A percentile compares a stretch with the other conserved stretches of the same genome.
phyloP scores from a whole-genome alignment of 768 basidiomycete genomes.

The Daedaleopsis sinensis region DNA sequence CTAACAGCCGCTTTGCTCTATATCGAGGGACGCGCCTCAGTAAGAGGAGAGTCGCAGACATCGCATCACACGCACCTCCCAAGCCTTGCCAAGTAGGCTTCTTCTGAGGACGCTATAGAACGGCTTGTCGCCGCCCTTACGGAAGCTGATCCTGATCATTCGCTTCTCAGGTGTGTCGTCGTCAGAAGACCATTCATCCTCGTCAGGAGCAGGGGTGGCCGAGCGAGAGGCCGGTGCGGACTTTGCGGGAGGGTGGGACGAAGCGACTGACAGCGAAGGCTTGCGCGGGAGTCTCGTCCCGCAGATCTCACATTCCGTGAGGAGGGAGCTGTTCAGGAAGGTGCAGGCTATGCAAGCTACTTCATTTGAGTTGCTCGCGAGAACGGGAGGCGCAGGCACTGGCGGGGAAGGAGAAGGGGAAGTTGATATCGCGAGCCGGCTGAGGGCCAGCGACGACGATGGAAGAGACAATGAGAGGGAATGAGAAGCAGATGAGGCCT shows the following conservation, averaged over 20 bases:
- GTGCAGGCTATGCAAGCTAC: conserved; percentile 87
- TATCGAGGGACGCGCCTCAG: conserved; percentile 9
- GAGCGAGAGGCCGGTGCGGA: conserved; percentile 73
- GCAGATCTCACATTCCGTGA: conserved; percentile 85
- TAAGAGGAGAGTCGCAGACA: not conserved
- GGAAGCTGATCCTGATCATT: conserved; percentile 84
- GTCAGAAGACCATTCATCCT: conserved; percentile 27
- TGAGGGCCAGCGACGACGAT: conserved; percentile 36
- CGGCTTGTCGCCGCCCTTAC: conserved; percentile 85
- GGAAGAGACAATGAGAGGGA: conserved; percentile 45
- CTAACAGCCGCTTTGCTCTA: conserved; percentile 35
- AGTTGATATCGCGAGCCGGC: conserved; percentile 26
- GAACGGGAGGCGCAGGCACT: not conserved
- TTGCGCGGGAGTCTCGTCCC: conserved; percentile 59
- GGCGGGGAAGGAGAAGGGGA: conserved; percentile 35
- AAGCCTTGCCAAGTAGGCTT: conserved; percentile 68
- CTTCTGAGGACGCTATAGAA: conserved; percentile 81
- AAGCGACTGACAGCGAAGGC: conserved; percentile 23
- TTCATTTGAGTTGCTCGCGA: conserved; percentile 25
- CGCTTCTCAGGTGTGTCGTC: conserved; percentile 41
- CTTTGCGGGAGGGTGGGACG: conserved; percentile 38
- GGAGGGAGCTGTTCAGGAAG: conserved; percentile 83
- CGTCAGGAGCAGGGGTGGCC: conserved; percentile 44
- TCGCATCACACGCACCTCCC: conserved; percentile 56
- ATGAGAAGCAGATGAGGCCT: conserved; percentile 27